Percentiles rank a stretch among this genome's conserved stretches.
Conservation (phyloP, 345 rosid genomes). For the Rubroshorea leprosula region DNA sequence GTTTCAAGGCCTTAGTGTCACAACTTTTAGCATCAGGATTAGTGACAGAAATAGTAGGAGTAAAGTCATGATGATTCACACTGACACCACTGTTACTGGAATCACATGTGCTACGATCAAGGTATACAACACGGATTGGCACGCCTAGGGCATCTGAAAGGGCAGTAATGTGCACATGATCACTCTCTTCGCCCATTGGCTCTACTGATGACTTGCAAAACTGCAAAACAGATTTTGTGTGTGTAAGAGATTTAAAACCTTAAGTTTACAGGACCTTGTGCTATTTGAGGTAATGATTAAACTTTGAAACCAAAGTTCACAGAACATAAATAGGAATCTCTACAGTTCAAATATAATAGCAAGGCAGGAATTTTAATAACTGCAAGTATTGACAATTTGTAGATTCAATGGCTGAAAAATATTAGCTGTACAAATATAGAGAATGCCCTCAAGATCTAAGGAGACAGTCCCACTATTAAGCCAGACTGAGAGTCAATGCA, state of each 20-base stretch:
- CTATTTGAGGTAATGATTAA: background rate
- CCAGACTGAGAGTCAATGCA: background rate
- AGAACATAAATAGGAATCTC: no score
- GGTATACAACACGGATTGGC: conserved; percentile 86
- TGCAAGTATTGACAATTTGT: background rate
- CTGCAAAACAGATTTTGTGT: conserved; percentile 37
- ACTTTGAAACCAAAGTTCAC: background rate
- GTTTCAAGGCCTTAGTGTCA: conserved; percentile 32
- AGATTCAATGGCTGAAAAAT: background rate
- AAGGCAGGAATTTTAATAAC: background rate
- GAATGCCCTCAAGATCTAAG: background rate
- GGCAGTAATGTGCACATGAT: conserved; percentile 94
- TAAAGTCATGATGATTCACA: conserved; percentile 87
- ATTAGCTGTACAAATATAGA: background rate
- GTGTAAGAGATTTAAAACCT: conserved; percentile 6
- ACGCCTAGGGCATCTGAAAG: conserved; percentile 90
- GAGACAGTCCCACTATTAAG: background rate
- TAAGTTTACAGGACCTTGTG: background rate
- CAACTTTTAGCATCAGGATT: conserved; percentile 27
- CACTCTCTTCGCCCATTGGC: conserved; percentile 99
- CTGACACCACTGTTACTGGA: conserved; percentile 51
- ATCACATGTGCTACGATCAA: conserved; percentile 93
- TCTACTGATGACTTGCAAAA: conserved; percentile 98
- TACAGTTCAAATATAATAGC: background rate
- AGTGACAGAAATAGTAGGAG: conserved; percentile 39